Conservation (phyloP, 768 basidiomycete species). For the Mycena olivaceomarginata region DNA sequence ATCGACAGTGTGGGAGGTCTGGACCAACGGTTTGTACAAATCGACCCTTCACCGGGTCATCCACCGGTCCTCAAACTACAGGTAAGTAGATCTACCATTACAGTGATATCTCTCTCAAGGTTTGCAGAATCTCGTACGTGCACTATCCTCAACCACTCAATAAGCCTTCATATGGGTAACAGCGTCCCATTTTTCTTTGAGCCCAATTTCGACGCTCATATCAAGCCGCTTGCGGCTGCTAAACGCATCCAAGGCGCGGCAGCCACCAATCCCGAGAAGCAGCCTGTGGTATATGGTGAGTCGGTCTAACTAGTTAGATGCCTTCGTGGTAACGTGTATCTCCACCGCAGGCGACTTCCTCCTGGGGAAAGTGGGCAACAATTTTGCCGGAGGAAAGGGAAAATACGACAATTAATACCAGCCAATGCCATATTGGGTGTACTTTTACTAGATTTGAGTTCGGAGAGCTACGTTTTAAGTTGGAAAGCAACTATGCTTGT, state of each 20-base stretch:
- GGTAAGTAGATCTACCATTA: conserved; percentile 55
- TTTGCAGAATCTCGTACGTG: conserved; percentile 82
- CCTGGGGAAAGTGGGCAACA: conserved; percentile 80
- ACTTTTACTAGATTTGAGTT: neutral
- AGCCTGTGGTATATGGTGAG: conserved; percentile 76
- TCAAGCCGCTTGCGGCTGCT: conserved; percentile 81
- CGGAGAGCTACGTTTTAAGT: neutral
- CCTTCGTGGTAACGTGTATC: neutral
- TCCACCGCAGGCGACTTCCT: conserved; percentile 75
- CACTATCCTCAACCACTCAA: neutral
- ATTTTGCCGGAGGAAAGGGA: conserved; percentile 74
- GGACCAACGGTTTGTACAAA: conserved; percentile 91
- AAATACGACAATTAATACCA: conserved; percentile 55
- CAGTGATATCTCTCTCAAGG: conserved; percentile 9
- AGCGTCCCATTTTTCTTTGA: conserved; percentile 97
- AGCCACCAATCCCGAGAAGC: conserved; percentile 45
- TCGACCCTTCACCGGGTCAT: conserved; percentile 95
- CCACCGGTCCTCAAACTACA: conserved; percentile 84
- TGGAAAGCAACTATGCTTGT: neutral
- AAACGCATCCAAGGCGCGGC: conserved; percentile 62
- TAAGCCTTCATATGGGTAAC: conserved; percentile 26
- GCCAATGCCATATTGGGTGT: neutral
- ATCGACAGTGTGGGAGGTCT: conserved; percentile 90
- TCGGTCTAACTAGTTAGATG: neutral
- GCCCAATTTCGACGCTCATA: conserved; percentile 85